Conservation (phyloP, 768 basidiomycete genomes). For the Termitomyces bulborhizus region DNA sequence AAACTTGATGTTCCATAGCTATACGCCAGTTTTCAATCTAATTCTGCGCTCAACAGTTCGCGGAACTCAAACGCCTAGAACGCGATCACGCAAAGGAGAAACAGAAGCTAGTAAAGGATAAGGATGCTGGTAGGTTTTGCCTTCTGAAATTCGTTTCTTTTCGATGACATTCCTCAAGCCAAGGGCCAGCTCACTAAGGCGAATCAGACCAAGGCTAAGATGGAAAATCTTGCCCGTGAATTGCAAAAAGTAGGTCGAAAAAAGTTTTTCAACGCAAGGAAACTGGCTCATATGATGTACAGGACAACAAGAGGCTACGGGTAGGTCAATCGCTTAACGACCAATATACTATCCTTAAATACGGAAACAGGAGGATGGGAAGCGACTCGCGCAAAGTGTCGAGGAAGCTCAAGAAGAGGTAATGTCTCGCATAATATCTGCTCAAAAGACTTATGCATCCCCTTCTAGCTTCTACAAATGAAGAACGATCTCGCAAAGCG, state of each 20-base stretch:
- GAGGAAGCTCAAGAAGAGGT: constrained; percentile 87
- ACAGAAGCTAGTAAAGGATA: constrained; percentile 86
- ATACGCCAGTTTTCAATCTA: constrained; percentile 7
- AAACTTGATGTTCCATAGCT: constrained; percentile 20
- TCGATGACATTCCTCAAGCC: constrained; percentile 33
- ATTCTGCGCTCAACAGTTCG: constrained; percentile 51
- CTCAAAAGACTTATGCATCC: constrained; percentile 7
- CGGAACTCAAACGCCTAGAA: constrained; percentile 81
- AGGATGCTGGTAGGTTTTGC: constrained; percentile 66
- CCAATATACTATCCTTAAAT: constrained; percentile 14
- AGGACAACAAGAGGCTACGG: constrained; percentile 89
- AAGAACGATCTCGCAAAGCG: constrained; percentile 79
- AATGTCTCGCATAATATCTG: constrained; percentile 6
- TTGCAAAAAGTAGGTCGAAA: constrained; percentile 68
- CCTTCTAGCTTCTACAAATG: constrained; percentile 63
- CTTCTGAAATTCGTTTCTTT: background rate
- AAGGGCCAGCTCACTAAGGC: constrained; percentile 83
- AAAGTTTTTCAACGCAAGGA: background rate
- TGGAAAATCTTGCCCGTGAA: constrained; percentile 86
- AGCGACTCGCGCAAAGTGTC: constrained; percentile 72
- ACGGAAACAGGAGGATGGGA: constrained; percentile 69
- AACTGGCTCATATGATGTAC: constrained; percentile 12
- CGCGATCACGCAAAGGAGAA: constrained; percentile 89
- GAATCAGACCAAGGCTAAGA: constrained; percentile 83
- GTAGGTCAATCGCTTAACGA: constrained; percentile 33